Base-by-base conservation (phyloP, 768 basidiomycete genomes). In the Mycena pura region DNA sequence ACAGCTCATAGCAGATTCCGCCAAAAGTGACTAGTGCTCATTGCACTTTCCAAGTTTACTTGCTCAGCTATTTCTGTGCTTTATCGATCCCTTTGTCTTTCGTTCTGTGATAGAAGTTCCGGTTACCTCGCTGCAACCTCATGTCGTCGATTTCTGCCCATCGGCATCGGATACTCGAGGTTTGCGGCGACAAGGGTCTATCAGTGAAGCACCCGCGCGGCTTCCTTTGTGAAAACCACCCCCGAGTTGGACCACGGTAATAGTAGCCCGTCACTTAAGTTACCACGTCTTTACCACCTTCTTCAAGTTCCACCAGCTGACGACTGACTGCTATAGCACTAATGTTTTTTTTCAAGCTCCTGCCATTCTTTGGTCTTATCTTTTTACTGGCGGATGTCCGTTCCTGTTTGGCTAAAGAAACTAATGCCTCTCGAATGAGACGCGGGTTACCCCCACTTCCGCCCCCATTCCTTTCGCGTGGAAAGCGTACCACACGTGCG, bases 381-480 rank as follows among this genome's bases (percentile, higher is more conserved):
- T 32, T 34, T 29, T 36, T 62, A 36, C 34, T 61, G 3, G 48
- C 19, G 10, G n/a, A 47, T 14, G 5, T 45, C n/a, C 22, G 27
- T 51, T 43, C 47, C 28, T 21, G 34, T 17, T 24, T 36, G 24
- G 51, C 28, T 9, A 66, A 62, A 50, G 64, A 66, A 40, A 66
- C 64, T 3, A 66, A 66, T 39, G 64, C 60, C 21, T 62, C 56
- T 7, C 56, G 64, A 5, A n/a, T 66, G 19, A 54, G 53, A 11
- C 60, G 60, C 19, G 64, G 64, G 15, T 43, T 66, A 14, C 56
- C 60, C 8, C 64, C 57, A 7, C 60, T 66, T 27, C 64, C 60
- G 25, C 64, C 64, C 2, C 45, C 46, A 22, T 57, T 49, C 45
- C 31, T 50, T 22, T 19, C 5, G 27, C 59, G 58, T 22, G 29